Evolutionary conservation across 805 yeast genomes (phyloP).

Genomic region (Starmerella geochares): DNA sequence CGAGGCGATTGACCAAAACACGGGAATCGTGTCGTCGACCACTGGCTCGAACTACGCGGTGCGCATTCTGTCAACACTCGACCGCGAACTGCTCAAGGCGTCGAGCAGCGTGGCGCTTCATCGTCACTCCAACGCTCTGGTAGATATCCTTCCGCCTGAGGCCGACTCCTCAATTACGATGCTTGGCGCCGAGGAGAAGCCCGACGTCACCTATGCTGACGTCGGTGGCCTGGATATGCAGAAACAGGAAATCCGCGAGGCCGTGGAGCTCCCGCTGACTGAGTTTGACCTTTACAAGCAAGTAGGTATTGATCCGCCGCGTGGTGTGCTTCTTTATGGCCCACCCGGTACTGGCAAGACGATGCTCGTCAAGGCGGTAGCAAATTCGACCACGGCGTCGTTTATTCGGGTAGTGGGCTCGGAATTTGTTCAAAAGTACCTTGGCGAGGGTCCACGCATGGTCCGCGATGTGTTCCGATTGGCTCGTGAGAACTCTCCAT

Average conservation of each 20-base stretch:
- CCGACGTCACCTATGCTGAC: conserved; percentile 92
- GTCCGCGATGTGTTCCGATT: conserved; percentile 95
- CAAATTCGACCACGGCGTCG: conserved; percentile 89
- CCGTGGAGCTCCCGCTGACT: conserved; percentile 90
- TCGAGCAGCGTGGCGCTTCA: conserved; percentile 94
- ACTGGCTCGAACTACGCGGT: conserved; percentile 97
- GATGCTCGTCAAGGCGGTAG: conserved; percentile 97
- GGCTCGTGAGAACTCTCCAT: conserved; percentile 95
- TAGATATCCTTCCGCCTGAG: conserved; percentile 95
- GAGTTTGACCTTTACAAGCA: conserved; percentile 94
- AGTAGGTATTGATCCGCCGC: conserved; percentile 97
- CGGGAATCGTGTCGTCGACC: conserved; percentile 94
- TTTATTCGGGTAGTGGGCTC: conserved; percentile 96
- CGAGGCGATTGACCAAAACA: conserved; percentile 92
- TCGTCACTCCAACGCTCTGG: conserved; percentile 96
- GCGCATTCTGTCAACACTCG: conserved; percentile 84
- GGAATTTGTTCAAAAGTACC: conserved; percentile 93
- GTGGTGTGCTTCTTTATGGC: conserved; percentile 96
- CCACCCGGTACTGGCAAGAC: conserved; percentile 99
- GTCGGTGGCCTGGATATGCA: conserved; percentile 99
- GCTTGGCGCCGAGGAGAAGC: conserved; percentile 88
- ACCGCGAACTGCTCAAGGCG: conserved; percentile 86
- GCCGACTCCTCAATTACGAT: conserved; percentile 95
- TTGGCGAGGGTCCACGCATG: conserved; percentile 99
- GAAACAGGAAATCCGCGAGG: conserved; percentile 97